Percentiles rank a stretch among this genome's conserved stretches.
Conservation (phyloP, 78 protist genomes). For the Isochrysis galbana region DNA sequence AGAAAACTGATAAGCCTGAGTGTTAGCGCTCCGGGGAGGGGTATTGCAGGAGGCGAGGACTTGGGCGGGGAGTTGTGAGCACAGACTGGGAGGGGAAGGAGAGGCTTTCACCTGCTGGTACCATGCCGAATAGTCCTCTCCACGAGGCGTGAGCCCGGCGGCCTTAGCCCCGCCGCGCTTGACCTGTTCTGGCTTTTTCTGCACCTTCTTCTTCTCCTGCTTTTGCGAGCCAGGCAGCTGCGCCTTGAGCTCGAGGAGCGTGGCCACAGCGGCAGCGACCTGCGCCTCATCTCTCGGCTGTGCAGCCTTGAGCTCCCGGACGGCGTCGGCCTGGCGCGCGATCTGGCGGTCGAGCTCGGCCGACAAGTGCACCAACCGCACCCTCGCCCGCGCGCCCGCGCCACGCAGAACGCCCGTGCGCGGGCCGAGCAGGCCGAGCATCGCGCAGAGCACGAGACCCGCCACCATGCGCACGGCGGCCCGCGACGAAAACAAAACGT, state of each 20-base stretch:
- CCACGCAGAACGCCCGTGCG: no score
- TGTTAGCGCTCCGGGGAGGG: no score
- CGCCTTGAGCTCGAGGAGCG: not conserved
- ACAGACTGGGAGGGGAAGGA: no score
- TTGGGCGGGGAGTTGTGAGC: no score
- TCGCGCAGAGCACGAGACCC: no score
- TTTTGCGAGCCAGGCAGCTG: not conserved
- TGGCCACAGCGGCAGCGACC: not conserved
- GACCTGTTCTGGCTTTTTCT: not conserved
- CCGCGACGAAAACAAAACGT: no score
- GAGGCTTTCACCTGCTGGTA: constrained; percentile 13
- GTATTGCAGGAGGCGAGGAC: no score
- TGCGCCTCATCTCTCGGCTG: not conserved
- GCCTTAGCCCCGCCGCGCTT: not conserved
- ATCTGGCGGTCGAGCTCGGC: not conserved
- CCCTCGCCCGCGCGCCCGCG: no score
- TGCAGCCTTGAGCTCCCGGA: not conserved
- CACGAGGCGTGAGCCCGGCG: not conserved
- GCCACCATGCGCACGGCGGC: no score
- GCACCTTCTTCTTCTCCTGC: not conserved
- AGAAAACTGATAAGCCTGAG: no score
- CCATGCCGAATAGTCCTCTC: not conserved
- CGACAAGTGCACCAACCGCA: no score
- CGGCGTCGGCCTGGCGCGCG: not conserved
- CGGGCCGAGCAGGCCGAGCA: no score